These are phyloP conservation scores for Diospyros kaki DNA, from an alignment of 148 eudicot species.

Conservation along the genomic window DNA sequence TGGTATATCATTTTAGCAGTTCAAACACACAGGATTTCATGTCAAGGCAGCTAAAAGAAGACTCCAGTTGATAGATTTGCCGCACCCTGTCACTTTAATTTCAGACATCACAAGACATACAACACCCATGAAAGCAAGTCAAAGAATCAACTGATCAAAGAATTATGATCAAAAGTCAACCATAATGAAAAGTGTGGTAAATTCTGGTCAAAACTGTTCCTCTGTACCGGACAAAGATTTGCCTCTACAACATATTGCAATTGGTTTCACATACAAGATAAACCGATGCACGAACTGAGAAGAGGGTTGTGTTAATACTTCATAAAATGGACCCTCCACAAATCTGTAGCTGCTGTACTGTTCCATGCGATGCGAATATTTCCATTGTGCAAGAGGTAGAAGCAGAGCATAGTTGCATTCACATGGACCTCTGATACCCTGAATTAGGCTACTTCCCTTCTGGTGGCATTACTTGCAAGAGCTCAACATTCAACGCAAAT, in stretches of 20 bases:
- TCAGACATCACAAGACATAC: no score
- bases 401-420: background rate
- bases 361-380: background rate
- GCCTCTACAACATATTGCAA: slow-evolving; percentile 5
- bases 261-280: background rate
- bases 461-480: slow-evolving; percentile 56
- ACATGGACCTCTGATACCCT: background rate
- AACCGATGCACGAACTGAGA: background rate
- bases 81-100: no score
- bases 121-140: no score
- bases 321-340: slow-evolving; percentile 1
- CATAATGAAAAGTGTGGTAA: background rate
- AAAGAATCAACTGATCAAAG: no score
- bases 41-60: no score
- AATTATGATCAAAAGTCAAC: no score
- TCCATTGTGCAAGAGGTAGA: background rate
- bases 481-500: slow-evolving; percentile 85
- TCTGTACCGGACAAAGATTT: background rate
- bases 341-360: background rate
- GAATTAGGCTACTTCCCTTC: slow-evolving; percentile 26
- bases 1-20: no score
- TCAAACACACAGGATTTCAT: no score
- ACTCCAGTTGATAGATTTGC: no score
- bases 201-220: slow-evolving; percentile 8
- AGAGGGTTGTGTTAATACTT: background rate